Conservation (phyloP, 1,284 basidiomycete genomes). For the Malassezia sympodialis region DNA sequence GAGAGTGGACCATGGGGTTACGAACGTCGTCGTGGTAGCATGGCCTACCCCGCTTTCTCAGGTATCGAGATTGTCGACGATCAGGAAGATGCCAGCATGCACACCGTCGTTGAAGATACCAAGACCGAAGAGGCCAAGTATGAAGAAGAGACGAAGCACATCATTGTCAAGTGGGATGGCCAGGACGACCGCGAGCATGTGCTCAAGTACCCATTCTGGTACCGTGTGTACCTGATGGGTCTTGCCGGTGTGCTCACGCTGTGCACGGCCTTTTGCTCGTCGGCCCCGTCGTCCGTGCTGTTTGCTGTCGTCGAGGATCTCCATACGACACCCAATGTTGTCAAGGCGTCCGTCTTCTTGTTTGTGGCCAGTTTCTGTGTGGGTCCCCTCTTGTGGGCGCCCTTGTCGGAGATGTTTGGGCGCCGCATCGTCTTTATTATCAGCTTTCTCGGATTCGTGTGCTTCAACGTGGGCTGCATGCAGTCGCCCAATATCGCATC, state of each 20-base stretch:
- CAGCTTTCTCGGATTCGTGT: constrained; percentile 56
- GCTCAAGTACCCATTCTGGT: constrained; percentile 57
- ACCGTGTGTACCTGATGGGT: constrained; percentile 60
- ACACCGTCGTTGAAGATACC: neutral
- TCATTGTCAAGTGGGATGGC: constrained; percentile 45
- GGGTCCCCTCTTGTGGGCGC: constrained; percentile 55
- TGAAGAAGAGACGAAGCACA: constrained; percentile 17
- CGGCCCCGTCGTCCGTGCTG: constrained; percentile 62
- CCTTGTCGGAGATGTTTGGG: constrained; percentile 56
- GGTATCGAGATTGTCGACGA: constrained; percentile 3
- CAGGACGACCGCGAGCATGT: constrained; percentile 52
- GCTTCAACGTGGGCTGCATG: constrained; percentile 61
- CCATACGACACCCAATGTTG: constrained; percentile 56
- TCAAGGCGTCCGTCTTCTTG: constrained; percentile 60
- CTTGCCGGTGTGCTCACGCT: constrained; percentile 59
- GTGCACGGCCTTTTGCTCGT: constrained; percentile 60
- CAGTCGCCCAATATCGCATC: constrained; percentile 57
- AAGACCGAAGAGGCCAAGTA: neutral
- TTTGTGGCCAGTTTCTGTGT: constrained; percentile 59
- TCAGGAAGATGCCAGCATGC: neutral
- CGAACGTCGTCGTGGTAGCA: constrained; percentile 3
- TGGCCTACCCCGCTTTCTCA: neutral
- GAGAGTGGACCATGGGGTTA: neutral
- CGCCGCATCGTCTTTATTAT: constrained; percentile 60
- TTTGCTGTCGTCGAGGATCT: constrained; percentile 56